Evolutionary conservation across 2,329 filamentous ascomycete species (phyloP), one percentile per base, ranked within the genome.

Genomic region (Fusarium zealandicum): DNA sequence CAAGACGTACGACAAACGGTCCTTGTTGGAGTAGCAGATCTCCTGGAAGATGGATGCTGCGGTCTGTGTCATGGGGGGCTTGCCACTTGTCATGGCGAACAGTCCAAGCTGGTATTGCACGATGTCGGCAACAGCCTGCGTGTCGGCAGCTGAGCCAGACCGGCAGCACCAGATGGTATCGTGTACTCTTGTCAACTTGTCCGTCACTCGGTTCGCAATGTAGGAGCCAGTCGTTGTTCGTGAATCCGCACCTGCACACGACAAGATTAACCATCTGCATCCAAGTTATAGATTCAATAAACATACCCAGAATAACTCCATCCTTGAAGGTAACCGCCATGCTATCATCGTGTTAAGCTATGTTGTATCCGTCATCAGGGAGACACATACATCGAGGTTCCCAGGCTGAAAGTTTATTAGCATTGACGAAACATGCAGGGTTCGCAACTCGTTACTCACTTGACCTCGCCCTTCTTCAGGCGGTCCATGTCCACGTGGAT

Each of bases 141-240:
- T 99, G 73, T 99, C 95, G 65, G 95, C 95, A 27, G 95, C 95
- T 20, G 95, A 99, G 44, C 95, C 95, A 57, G 95, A 98, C 71
- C 95, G 89, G 81, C 95, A 99, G 81, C 95, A 99, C 95, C 95
- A 99, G 78, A 99, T 98, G 54, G 93, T 98, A 77, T 99, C 95
- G 79, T 96, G 90, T 57, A 99, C 93, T 81, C 93, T 90, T 70
- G 95, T 99, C 74, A 99, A 87, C 83, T 99, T 99, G 84, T 99
- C 95, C 63, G 95, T 99, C 64, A 99, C 95, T 82, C 95, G 89
- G 78, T 99, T 99, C 69, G 95, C 95, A 73, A 99, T 98, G 83
- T 98, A 99, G 68, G 93, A 88, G 70, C 95, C 95, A 49, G 93
- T 99, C 39, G 95, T 99, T 65, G 95, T 99, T 80, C 95, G 88